phyloP scores from a whole-genome alignment of 495 filamentous ascomycete species.

The Clohesyomyces aquaticus region DNA sequence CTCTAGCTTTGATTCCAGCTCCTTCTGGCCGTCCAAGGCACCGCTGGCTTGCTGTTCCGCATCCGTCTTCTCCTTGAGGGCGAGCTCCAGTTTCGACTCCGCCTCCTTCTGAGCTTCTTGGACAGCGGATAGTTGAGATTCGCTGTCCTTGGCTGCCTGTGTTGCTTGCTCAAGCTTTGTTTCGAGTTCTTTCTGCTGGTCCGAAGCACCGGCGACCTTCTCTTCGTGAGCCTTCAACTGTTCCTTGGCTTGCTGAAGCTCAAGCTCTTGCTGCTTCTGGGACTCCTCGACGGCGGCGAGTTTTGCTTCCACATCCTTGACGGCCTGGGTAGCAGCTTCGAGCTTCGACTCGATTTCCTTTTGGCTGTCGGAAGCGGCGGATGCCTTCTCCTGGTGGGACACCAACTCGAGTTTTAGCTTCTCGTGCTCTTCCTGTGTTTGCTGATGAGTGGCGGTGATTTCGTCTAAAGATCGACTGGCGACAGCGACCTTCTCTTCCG shows the following conservation, averaged over 20 bases:
- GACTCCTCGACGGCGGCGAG: too few relatives aligned
- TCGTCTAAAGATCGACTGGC: neutral
- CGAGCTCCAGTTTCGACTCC: constrained; percentile 1
- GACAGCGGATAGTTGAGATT: neutral
- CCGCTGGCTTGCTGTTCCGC: constrained; percentile 7
- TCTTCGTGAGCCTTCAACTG: too few relatives aligned
- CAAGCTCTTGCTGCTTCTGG: too few relatives aligned
- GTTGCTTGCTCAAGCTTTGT: neutral
- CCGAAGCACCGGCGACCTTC: neutral
- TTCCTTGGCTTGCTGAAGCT: too few relatives aligned
- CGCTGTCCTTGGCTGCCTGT: neutral
- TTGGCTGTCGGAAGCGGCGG: neutral
- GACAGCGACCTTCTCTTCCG: neutral
- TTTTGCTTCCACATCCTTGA: too few relatives aligned
- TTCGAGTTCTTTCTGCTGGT: neutral
- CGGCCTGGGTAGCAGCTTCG: too few relatives aligned
- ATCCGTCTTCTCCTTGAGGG: neutral
- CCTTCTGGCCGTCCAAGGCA: neutral
- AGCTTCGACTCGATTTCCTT: neutral
- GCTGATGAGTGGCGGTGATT: too few relatives aligned
- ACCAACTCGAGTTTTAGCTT: constrained; percentile 4
- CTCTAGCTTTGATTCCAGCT: constrained; percentile 4
- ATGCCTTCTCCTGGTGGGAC: too few relatives aligned
- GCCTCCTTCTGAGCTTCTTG: constrained; percentile 12
- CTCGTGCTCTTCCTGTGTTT: constrained; percentile 6